Evolutionary conservation across 805 yeast species (phyloP), one percentile per base, ranked within the genome.

Genomic region (Spathaspora gorwiae): DNA sequence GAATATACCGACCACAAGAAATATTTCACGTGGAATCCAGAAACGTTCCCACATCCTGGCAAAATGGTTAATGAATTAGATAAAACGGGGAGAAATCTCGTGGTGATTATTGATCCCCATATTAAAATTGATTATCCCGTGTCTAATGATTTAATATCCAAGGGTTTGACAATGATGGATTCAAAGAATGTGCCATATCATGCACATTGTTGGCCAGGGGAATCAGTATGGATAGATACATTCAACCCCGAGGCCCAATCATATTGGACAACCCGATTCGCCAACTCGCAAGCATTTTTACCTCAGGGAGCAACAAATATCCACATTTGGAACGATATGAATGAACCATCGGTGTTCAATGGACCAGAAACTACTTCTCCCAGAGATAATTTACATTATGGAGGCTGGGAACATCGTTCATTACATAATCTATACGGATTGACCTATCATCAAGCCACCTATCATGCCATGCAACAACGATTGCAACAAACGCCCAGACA

Each of bases 191-290:
- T 71, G 1, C 65, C 79, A 2, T 90, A 72, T 61, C 72, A 79
- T 41, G 98, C 97, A 3, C 95, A 89, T 62, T 94, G 98, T 64
- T 94, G 99, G 99, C 97, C 99, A 1, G 99, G 98, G 1, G 89
- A 87, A 53, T 86, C 96, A 0, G 73, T 89, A 7, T 94, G 98
- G 98, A 80, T 94, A 45, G 99, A 94, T 55, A 75, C 96, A 0
- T 64, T 90, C 46, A 79, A 83, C 57, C 88, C 90, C 0, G 56
- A 64, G 0, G 78, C 90, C 1, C 75, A 68, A 44, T 58, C 61
- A 5, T 73, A 75, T 47, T 90, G 97, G 97, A 68, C 66, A 40
- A 48, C 63, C 2, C 73, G 79, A 40, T 81, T 77, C 56, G 80
- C 82, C 8, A 60, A 72, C 4, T 57, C 64, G 1, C 57, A 60